phyloP scores from a whole-genome alignment of 768 basidiomycete genomes.

The Mycena crocata region DNA sequence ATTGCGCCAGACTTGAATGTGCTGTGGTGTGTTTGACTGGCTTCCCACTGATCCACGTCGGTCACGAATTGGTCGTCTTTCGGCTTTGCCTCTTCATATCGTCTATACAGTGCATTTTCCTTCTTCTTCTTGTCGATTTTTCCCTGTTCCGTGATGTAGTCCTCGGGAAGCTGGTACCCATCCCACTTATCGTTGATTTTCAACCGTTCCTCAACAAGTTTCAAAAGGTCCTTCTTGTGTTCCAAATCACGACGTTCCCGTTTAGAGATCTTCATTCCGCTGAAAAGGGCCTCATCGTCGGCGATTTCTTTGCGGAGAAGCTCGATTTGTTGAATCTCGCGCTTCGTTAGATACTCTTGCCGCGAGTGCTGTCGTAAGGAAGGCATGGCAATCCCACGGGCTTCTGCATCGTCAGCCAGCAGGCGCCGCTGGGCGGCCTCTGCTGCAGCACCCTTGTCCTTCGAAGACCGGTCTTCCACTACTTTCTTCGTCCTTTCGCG shows the following conservation, averaged over 20 bases:
- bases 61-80: constrained; percentile 96
- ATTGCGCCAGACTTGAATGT: constrained; percentile 92
- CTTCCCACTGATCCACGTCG: constrained; percentile 98
- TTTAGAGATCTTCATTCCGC: constrained; percentile 91
- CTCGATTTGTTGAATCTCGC: constrained; percentile 96
- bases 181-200: constrained; percentile 96
- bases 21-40: constrained; percentile 88
- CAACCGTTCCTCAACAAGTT: constrained; percentile 92
- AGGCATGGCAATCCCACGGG: constrained; percentile 66
- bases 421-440: constrained; percentile 86
- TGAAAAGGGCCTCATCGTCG: constrained; percentile 92
- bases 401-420: constrained; percentile 82
- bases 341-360: constrained; percentile 95
- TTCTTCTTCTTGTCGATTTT: constrained; percentile 98
- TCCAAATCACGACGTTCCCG: constrained; percentile 86
- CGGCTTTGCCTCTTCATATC: constrained; percentile 93
- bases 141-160: constrained; percentile 98
- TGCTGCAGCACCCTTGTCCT: constrained; percentile 75
- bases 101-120: constrained; percentile 89
- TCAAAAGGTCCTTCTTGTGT: constrained; percentile 90
- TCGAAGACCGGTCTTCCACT: constrained; percentile 92
- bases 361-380: constrained; percentile 89
- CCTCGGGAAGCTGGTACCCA: constrained; percentile 96
- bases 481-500: constrained; percentile 88
- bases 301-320: constrained; percentile 92